These are phyloP conservation scores for Metschnikowia dekortorum DNA, from an alignment of 805 yeast species.

Conservation along the genomic window DNA sequence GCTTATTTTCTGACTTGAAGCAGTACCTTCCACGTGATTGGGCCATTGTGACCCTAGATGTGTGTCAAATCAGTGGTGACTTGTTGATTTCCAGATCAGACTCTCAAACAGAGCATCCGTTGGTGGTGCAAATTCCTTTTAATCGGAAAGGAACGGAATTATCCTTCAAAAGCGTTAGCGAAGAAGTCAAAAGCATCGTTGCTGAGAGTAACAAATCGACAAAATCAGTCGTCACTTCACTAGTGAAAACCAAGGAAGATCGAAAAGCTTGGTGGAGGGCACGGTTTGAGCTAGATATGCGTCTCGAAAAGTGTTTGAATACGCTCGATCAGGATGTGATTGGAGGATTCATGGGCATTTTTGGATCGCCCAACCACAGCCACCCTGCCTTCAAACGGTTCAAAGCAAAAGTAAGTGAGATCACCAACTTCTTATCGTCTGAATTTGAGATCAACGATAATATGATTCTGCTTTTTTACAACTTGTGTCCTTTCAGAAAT, in stretches of 20 bases:
- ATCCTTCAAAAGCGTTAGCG: conserved; percentile 42
- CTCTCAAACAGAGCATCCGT: conserved; percentile 29
- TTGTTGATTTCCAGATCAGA: conserved; percentile 48
- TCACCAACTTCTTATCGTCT: conserved; percentile 9
- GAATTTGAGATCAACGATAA: conserved; percentile 15
- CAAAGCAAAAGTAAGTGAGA: conserved; percentile 15
- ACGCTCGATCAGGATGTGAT: conserved; percentile 66
- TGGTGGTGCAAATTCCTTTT: conserved; percentile 56
- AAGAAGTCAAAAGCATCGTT: conserved; percentile 43
- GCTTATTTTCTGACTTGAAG: conserved; percentile 12
- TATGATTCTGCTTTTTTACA: conserved; percentile 19
- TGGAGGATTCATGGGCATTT: conserved; percentile 69
- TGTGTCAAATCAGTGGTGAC: conserved; percentile 54
- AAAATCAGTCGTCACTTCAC: conserved; percentile 46
- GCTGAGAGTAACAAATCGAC: conserved; percentile 59
- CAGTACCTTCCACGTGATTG: conserved; percentile 42
- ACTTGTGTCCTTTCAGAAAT: conserved; percentile 5
- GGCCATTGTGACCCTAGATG: conserved; percentile 58
- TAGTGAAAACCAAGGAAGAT: conserved; percentile 52
- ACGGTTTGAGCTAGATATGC: conserved; percentile 57
- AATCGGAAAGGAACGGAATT: conserved; percentile 40
- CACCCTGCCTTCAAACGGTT: conserved; percentile 16
- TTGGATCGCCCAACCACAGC: conserved; percentile 35
- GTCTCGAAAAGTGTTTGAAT: conserved; percentile 49
- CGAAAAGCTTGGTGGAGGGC: conserved; percentile 75